phyloP scores from a whole-genome alignment of 2,329 filamentous ascomycete genomes.

The Cercospora sp. region DNA sequence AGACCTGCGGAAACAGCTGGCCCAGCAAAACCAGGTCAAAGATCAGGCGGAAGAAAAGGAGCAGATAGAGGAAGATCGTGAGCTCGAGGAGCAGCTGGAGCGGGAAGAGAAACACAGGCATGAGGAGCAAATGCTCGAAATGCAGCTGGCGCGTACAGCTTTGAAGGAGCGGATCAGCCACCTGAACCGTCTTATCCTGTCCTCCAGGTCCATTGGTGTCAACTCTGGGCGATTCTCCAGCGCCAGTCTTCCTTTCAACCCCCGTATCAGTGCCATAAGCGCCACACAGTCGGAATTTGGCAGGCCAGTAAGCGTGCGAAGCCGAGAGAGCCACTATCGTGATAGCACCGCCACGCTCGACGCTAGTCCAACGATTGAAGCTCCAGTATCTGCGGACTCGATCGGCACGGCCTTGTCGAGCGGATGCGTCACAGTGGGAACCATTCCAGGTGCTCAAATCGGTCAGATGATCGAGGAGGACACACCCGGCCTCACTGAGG shows the following conservation, averaged over 20 bases:
- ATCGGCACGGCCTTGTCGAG: slow-evolving; percentile 33
- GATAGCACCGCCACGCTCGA: slow-evolving; percentile 42
- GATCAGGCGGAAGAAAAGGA: slow-evolving; percentile 51
- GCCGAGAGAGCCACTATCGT: slow-evolving; percentile 31
- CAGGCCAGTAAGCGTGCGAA: slow-evolving; percentile 35
- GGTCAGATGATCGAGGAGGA: slow-evolving; percentile 37
- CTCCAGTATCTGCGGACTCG: slow-evolving; percentile 29
- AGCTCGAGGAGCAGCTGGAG: slow-evolving; percentile 67
- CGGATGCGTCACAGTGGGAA: slow-evolving; percentile 36
- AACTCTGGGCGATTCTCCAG: slow-evolving; percentile 69
- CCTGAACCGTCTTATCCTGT: slow-evolving; percentile 89
- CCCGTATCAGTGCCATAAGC: slow-evolving; percentile 41
- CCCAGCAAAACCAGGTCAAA: slow-evolving; percentile 71
- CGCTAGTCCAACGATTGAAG: slow-evolving; percentile 24
- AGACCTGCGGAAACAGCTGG: slow-evolving; percentile 76
- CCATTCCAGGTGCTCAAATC: slow-evolving; percentile 33
- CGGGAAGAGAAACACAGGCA: slow-evolving; percentile 70
- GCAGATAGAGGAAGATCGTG: slow-evolving; percentile 65
- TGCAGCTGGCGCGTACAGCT: slow-evolving; percentile 93
- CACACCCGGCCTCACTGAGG: slow-evolving; percentile 40
- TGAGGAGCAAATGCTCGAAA: slow-evolving; percentile 96
- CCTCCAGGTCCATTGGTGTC: slow-evolving; percentile 92
- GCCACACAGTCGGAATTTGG: slow-evolving; percentile 37
- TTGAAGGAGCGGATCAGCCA: slow-evolving; percentile 97
- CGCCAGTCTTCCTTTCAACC: slow-evolving; percentile 45